Evolutionary conservation across 1,139 yeast genomes (phyloP).

Genomic region (Pichia inconspicua): DNA sequence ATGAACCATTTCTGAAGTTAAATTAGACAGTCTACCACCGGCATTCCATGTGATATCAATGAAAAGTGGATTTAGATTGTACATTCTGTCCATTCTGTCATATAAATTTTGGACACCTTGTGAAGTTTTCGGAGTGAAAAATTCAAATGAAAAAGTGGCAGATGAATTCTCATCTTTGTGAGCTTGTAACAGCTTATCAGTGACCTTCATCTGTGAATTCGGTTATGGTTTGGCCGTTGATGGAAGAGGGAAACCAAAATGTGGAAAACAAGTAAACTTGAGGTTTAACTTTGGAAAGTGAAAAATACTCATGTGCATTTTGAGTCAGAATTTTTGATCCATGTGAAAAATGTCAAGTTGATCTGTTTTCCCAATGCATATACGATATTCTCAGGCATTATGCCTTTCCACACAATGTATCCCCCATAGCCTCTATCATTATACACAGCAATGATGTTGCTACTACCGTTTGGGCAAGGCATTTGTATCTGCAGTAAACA

Average conservation of each 20-base stretch:
- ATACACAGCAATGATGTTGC: too few species aligned
- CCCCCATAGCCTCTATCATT: too few species aligned
- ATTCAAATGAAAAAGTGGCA: constrained; percentile 90
- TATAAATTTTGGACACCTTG: constrained; percentile 95
- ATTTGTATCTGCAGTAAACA: too few species aligned
- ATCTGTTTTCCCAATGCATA: too few species aligned
- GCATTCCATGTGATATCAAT: constrained; percentile 98
- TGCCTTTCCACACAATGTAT: too few species aligned
- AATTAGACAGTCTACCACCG: constrained; percentile 76
- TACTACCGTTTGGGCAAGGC: too few species aligned
- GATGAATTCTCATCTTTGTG: constrained; percentile 30
- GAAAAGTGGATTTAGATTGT: constrained; percentile 82
- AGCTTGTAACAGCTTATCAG: constrained; percentile 45
- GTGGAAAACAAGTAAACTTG: not conserved
- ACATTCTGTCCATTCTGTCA: constrained; percentile 98
- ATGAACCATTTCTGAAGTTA: constrained; percentile 85
- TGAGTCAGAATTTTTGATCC: not conserved
- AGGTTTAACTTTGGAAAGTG: not conserved
- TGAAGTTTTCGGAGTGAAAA: constrained; percentile 95
- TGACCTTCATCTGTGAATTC: constrained; percentile 36
- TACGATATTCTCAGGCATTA: too few species aligned
- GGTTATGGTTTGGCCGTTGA: not conserved
- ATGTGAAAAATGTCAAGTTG: not conserved
- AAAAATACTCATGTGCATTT: not conserved
- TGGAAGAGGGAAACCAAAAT: not conserved